phyloP scores from a whole-genome alignment of 2,329 filamentous ascomycete species.

The Hymenoscyphus albidus region DNA sequence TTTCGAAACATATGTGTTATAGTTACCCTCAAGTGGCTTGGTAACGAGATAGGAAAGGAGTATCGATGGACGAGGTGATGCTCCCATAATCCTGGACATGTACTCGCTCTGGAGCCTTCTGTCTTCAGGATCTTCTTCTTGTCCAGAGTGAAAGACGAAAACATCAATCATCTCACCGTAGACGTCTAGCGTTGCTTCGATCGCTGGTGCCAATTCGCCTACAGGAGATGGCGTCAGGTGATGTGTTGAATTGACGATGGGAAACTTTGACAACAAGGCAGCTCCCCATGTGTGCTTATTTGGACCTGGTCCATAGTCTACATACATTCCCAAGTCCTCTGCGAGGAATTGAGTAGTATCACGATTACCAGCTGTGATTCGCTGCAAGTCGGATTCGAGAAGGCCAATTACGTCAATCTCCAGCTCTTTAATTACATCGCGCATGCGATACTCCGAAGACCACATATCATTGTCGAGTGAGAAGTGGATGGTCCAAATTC shows the following conservation, averaged over 20 bases:
- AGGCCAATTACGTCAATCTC: slow-evolving; percentile 97
- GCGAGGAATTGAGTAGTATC: slow-evolving; percentile 93
- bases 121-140: slow-evolving; percentile 94
- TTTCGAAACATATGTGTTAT: slow-evolving; percentile 89
- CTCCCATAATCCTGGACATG: slow-evolving; percentile 82
- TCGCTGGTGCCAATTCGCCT: slow-evolving; percentile 90
- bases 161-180: slow-evolving; percentile 89
- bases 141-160: slow-evolving; percentile 97
- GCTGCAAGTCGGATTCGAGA: slow-evolving; percentile 86
- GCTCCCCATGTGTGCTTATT: slow-evolving; percentile 99
- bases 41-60: slow-evolving; percentile 91
- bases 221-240: slow-evolving; percentile 91
- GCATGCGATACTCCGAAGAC: slow-evolving; percentile 92
- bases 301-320: slow-evolving; percentile 92
- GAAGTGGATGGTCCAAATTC: slow-evolving; percentile 99
- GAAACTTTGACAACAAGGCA: slow-evolving; percentile 92
- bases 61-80: slow-evolving; percentile 73
- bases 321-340: slow-evolving; percentile 97
- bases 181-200: slow-evolving; percentile 91
- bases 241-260: slow-evolving; percentile 94
- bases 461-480: slow-evolving; percentile 98
- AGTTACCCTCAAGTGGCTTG: slow-evolving; percentile 86
- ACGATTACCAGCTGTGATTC: slow-evolving; percentile 99
- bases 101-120: slow-evolving; percentile 83
- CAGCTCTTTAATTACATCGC: slow-evolving; percentile 85